Evolutionary conservation across 495 filamentous ascomycete species (phyloP), one percentile per base, ranked within the genome.

Genomic region (Trichoderma virens): DNA sequence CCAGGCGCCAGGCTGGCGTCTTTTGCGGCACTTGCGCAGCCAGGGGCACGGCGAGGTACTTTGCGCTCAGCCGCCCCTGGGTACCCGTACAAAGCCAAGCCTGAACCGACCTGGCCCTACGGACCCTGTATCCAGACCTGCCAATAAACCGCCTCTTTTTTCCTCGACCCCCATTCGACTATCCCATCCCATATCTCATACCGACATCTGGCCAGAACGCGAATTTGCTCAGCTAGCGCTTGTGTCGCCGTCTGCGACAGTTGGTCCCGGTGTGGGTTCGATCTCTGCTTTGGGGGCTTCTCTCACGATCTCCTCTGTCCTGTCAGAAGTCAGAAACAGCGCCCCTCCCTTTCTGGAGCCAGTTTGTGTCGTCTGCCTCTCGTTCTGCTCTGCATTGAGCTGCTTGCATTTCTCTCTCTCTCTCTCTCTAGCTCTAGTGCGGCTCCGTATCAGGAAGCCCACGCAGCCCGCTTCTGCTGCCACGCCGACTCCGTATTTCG

Each of bases 401-500:
- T 56, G 51, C 51, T 56, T 56, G 51, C 51, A 56, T 30, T 56
- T 56, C 25, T 27, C 30, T 28, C 8, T 30, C 20, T 9, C 16
- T 56, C 51, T 18, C 25, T 28, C n/a, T 35, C 34, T 35, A 35
- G 34, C 34, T 35, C 13, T 56, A 30, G 51, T 28, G 51, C 25
- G 51, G 13, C 51, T 56, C 51, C 51, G 25, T 56, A 30, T 56
- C 25, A 5, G 51, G 51, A 56, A 27, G 51, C 25, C 51, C 51
- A 56, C 51, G 27, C 23, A 20, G 60, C 60, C 35, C 60, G 31
- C 32, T 61, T 30, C 60, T 35, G 35, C 60, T 35, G 31, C 60
- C 60, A 61, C 32, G 20, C 60, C 60, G 32, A 61, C n/a, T 61
- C 60, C 60, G 30, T 41, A 61, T 61, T 61, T 38, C 60, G 60